Conservation (phyloP, 805 yeast genomes). For the Pichia rugopelliculosa region DNA sequence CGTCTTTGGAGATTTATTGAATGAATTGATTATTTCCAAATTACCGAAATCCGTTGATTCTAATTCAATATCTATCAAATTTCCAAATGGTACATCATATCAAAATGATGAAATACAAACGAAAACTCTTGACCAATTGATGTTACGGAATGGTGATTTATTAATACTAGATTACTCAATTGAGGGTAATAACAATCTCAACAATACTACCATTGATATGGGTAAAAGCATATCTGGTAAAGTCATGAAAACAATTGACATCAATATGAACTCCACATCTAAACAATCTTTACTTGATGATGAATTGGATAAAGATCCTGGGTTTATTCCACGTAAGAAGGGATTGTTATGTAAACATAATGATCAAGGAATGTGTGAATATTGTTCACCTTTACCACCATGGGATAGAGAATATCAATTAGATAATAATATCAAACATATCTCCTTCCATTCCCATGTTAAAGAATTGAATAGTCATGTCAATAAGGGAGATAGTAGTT, state of each 20-base stretch:
- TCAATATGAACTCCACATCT: constrained; percentile 2
- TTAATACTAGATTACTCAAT: constrained; percentile 33
- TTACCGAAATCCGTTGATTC: constrained; percentile 21
- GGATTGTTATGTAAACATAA: constrained; percentile 76
- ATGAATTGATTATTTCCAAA: constrained; percentile 21
- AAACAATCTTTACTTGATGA: constrained; percentile 63
- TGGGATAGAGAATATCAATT: constrained; percentile 78
- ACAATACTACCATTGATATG: background rate
- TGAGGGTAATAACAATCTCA: constrained; percentile 15
- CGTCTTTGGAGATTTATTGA: constrained; percentile 18
- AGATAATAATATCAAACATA: constrained; percentile 75
- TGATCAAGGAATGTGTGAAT: constrained; percentile 95
- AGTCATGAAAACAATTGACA: background rate
- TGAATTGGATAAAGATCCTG: constrained; percentile 54
- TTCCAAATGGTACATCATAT: background rate
- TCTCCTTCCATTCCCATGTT: constrained; percentile 77
- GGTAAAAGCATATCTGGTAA: constrained; percentile 12
- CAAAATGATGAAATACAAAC: background rate
- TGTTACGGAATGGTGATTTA: constrained; percentile 55
- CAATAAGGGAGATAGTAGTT: constrained; percentile 58
- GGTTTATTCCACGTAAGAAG: constrained; percentile 59
- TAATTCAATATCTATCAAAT: background rate
- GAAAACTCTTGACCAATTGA: constrained; percentile 32
- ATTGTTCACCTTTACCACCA: constrained; percentile 92
- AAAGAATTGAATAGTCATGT: constrained; percentile 62